Conservation (phyloP, 495 filamentous ascomycete genomes). For the Cercophora sp. region DNA sequence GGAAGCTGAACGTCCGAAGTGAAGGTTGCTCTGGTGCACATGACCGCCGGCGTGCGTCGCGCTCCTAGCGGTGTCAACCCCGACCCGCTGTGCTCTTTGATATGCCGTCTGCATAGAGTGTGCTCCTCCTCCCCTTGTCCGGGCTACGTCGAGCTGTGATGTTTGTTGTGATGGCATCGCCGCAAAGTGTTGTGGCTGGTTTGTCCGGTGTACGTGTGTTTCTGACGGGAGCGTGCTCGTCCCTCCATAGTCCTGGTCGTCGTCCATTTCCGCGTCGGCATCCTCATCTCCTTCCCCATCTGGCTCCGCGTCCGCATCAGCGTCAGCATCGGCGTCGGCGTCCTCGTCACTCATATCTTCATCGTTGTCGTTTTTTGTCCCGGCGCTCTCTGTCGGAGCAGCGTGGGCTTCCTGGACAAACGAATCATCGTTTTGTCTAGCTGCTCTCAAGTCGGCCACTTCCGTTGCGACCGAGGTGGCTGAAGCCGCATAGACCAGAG, state of each 20-base stretch:
- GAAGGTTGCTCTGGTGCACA: too few species aligned
- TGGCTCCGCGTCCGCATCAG: conserved; percentile 25
- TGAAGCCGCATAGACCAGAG: too few species aligned
- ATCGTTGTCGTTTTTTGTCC: conserved; percentile 24
- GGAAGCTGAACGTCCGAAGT: too few species aligned
- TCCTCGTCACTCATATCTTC: conserved; percentile 16
- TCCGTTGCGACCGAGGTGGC: too few species aligned
- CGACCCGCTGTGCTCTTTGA: too few species aligned
- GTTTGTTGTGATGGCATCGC: conserved; percentile 2
- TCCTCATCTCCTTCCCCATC: conserved; percentile 13
- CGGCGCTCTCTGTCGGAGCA: conserved; percentile 12
- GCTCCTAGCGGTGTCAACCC: too few species aligned
- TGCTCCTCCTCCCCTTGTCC: too few species aligned
- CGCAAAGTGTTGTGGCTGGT: not conserved
- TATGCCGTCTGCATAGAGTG: too few species aligned
- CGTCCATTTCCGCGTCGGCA: conserved; percentile 30
- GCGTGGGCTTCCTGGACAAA: conserved; percentile 21
- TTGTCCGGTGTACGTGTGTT: conserved; percentile 9
- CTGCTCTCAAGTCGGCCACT: too few species aligned
- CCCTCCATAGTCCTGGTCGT: conserved; percentile 31
- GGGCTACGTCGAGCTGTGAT: too few species aligned
- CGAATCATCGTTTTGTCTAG: conserved; percentile 28
- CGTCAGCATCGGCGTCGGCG: conserved; percentile 18
- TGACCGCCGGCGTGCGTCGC: too few species aligned
- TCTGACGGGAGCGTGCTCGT: conserved; percentile 12